Conservation (phyloP, 2,329 filamentous ascomycete genomes). For the Sporothrix phasma region DNA sequence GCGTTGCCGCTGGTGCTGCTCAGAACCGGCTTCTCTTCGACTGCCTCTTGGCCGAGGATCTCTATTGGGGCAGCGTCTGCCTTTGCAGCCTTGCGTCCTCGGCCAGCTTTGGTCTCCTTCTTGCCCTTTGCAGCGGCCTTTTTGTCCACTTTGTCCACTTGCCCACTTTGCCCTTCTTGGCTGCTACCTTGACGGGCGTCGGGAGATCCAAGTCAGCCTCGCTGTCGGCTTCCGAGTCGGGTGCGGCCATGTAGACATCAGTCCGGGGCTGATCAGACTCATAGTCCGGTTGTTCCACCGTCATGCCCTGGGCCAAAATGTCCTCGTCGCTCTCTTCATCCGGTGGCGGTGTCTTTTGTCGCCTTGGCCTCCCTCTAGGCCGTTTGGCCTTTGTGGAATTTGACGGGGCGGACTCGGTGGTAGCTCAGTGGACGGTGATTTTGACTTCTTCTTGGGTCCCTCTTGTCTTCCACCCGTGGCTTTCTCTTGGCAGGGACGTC, state of each 20-base stretch:
- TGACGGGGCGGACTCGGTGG: background rate
- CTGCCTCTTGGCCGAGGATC: background rate
- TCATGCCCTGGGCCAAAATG: background rate
- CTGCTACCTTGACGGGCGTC: background rate
- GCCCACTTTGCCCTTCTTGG: background rate
- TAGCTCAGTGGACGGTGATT: background rate
- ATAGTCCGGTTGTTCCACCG: background rate
- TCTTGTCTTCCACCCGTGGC: constrained; percentile 22
- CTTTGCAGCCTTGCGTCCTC: background rate
- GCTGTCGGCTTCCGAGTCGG: background rate
- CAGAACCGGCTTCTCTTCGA: background rate
- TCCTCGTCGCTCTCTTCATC: background rate
- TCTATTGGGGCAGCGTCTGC: background rate
- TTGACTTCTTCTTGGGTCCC: constrained; percentile 27
- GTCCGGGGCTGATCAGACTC: background rate
- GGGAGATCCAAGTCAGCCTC: background rate
- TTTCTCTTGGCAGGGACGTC: background rate
- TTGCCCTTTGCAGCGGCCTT: background rate
- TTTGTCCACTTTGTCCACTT: background rate
- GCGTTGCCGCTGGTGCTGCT: constrained; percentile 8
- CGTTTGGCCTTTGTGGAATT: background rate
- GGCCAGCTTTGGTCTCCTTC: background rate
- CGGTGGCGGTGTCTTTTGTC: constrained; percentile 6
- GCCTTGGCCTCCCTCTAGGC: constrained; percentile 1
- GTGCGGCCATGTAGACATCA: background rate